Percentiles rank a stretch among this genome's conserved stretches.
phyloP scores from a whole-genome alignment of 306 rosid genomes.

The Macrotyloma uniflorum region DNA sequence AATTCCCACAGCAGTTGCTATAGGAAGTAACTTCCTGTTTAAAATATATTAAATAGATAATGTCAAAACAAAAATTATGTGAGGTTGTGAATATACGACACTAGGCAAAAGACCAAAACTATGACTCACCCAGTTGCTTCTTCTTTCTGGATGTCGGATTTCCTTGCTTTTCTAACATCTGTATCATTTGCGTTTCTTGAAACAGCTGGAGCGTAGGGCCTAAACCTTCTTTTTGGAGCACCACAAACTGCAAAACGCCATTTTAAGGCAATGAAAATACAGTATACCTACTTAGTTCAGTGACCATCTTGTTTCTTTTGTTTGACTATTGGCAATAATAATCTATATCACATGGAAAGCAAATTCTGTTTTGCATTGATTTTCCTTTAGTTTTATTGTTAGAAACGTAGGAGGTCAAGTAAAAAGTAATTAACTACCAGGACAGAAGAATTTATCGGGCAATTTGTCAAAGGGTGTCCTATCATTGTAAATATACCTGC shows the following conservation, averaged over 20 bases:
- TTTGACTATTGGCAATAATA: neutral
- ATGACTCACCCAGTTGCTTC: conserved; percentile 74
- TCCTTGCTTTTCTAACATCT: conserved; percentile 71
- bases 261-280: conserved; percentile 2
- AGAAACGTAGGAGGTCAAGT: neutral
- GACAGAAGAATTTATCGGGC: conserved; percentile 82
- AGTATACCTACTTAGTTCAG: neutral
- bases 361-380: neutral
- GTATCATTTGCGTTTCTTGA: conserved; percentile 54
- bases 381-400: neutral
- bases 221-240: conserved; percentile 92
- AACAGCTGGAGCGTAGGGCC: conserved; percentile 65
- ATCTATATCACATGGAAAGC: conserved; percentile 12
- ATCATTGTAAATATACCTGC: conserved; percentile 86
- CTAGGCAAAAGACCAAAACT: neutral
- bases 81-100: neutral
- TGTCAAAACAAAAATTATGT: neutral
- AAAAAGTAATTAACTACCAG: conserved; percentile 52
- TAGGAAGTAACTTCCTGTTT: conserved; percentile 76
- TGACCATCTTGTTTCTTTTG: neutral
- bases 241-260: conserved; percentile 75
- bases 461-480: conserved; percentile 78
- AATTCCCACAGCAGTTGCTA: conserved; percentile 72
- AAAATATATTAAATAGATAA: neutral
- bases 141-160: conserved; percentile 67